These are phyloP conservation scores for Aureobasidium mangrovei DNA, from an alignment of 2,329 filamentous ascomycete genomes.

Conservation along the genomic window DNA sequence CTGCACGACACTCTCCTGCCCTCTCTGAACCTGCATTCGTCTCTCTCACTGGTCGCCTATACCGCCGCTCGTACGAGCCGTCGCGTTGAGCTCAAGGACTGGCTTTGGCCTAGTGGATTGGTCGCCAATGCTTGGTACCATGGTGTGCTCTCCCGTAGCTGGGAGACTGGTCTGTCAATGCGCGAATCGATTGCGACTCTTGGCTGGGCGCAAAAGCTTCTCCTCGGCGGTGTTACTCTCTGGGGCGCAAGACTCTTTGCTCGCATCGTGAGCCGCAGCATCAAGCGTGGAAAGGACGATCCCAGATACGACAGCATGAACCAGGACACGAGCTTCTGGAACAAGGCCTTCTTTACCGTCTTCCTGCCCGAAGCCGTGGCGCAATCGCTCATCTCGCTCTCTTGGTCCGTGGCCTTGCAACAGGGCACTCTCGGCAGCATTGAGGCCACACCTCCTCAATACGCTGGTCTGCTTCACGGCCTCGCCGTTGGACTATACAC, in stretches of 20 bases:
- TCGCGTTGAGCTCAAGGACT: conserved; percentile 53
- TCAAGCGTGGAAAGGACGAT: conserved; percentile 47
- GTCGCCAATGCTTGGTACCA: conserved; percentile 54
- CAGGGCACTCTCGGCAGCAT: conserved; percentile 2
- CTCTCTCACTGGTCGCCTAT: conserved; percentile 45
- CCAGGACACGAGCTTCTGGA: conserved; percentile 49
- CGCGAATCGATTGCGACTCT: conserved; percentile 40
- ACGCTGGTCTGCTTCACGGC: conserved; percentile 1
- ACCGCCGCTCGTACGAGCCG: conserved; percentile 43
- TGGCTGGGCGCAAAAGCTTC: conserved; percentile 46
- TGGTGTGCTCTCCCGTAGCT: conserved; percentile 45
- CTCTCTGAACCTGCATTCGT: conserved; percentile 45
- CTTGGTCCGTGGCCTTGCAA: conserved; percentile 46
- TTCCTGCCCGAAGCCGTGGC: conserved; percentile 52
- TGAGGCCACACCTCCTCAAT: conserved; percentile 27
- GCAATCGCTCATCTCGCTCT: conserved; percentile 48
- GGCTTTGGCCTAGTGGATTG: conserved; percentile 45
- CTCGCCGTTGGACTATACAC: conserved; percentile 44
- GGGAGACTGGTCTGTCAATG: conserved; percentile 38
- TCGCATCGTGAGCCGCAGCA: conserved; percentile 42
- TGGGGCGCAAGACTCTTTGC: conserved; percentile 52
- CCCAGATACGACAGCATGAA: conserved; percentile 46
- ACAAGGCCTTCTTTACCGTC: conserved; percentile 43
- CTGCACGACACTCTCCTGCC: conserved; percentile 46
- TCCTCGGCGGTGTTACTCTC: conserved; percentile 48